Percentiles rank a stretch among this genome's conserved stretches.
Evolutionary conservation across 176 grass and related monocot genomes (phyloP).

Genomic region (Bolboschoenus planiculmis): DNA sequence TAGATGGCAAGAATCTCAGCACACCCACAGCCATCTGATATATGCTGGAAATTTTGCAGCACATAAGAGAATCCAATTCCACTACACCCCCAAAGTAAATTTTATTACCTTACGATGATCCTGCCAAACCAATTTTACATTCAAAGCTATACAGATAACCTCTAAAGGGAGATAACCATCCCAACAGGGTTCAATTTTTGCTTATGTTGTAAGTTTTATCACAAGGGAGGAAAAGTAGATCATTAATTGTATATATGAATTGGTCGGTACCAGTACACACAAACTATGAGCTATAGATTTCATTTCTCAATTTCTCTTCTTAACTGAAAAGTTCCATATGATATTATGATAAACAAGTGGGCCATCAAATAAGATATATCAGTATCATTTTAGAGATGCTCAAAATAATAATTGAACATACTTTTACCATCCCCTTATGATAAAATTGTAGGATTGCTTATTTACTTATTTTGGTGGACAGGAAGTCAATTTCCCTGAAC

Average conservation of each 20-base stretch:
- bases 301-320: not conserved
- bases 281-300: not conserved
- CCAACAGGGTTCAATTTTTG: not conserved
- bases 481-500: not conserved
- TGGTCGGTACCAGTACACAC: not conserved
- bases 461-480: not conserved
- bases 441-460: not conserved
- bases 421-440: not conserved
- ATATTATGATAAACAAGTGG: not conserved
- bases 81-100: not conserved
- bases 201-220: not conserved
- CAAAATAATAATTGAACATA: not conserved
- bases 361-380: not conserved
- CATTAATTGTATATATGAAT: not conserved
- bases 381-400: not conserved
- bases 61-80: not conserved
- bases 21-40: not conserved
- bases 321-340: not conserved
- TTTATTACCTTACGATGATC: not conserved
- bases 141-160: not conserved
- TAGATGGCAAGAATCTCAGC: not conserved
- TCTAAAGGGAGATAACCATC: not conserved
- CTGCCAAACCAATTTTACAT: not conserved
- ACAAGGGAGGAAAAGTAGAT: not conserved
- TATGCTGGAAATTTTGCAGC: not conserved